A percentile compares a stretch with the other conserved stretches of the same genome.
Conservation (phyloP, 768 basidiomycete species). For the Suillus bovinus region DNA sequence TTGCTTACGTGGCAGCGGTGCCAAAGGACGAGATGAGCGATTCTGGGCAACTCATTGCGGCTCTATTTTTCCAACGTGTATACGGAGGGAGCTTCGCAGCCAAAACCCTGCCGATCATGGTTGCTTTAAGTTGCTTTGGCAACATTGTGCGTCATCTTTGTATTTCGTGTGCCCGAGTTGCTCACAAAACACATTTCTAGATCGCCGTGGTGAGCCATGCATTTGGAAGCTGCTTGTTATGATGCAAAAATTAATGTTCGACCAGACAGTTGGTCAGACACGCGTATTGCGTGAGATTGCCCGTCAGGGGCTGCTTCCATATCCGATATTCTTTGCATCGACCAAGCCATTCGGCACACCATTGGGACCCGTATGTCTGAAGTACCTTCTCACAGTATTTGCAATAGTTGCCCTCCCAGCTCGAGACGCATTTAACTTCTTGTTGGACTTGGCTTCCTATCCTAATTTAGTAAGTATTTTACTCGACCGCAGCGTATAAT, state of each 20-base stretch:
- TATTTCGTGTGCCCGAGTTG: not conserved
- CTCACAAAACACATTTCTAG: not conserved
- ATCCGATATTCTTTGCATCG: conserved; percentile 46
- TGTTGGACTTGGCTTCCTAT: conserved; percentile 41
- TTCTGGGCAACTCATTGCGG: conserved; percentile 47
- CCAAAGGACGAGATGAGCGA: conserved; percentile 44
- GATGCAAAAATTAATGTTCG: not conserved
- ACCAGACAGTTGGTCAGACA: conserved; percentile 40
- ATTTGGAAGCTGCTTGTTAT: not conserved
- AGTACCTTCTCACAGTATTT: conserved; percentile 39
- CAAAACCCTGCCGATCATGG: conserved; percentile 37
- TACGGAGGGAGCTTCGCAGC: conserved; percentile 42
- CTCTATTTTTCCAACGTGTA: conserved; percentile 50
- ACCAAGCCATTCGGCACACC: conserved; percentile 52
- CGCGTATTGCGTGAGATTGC: conserved; percentile 52
- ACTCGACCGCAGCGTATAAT: conserved; percentile 10
- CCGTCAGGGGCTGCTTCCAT: conserved; percentile 53
- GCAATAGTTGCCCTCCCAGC: conserved; percentile 45
- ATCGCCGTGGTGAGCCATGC: conserved; percentile 1
- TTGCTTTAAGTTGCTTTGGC: conserved; percentile 42
- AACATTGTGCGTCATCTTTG: conserved; percentile 33
- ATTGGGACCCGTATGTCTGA: conserved; percentile 41
- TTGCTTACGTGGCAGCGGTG: conserved; percentile 40
- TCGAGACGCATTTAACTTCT: conserved; percentile 45
- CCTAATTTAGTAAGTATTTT: conserved; percentile 34